These are phyloP conservation scores for Trichoderma lentiforme DNA, from an alignment of 2,329 filamentous ascomycete genomes.

Conservation along the genomic window DNA sequence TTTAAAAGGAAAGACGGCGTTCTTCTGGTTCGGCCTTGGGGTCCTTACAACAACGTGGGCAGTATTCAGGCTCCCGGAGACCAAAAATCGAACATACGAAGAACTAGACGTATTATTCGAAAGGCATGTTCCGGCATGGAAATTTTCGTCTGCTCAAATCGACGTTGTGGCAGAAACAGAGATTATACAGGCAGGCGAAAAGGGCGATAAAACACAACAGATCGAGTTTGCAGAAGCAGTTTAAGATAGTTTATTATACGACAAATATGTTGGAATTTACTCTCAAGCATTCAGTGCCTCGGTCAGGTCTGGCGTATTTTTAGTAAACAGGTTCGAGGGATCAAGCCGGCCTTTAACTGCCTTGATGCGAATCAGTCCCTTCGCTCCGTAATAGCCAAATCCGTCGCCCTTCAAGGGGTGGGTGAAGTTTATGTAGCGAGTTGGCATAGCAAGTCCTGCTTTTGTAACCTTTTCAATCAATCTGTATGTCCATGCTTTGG, in stretches of 20 bases:
- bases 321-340: background rate
- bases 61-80: background rate
- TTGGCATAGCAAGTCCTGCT: background rate
- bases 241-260: background rate
- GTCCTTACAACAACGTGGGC: background rate
- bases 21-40: background rate
- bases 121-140: conserved; percentile 29
- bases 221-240: background rate
- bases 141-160: conserved; percentile 22
- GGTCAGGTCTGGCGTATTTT: background rate
- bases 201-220: background rate
- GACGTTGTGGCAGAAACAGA: background rate
- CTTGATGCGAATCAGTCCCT: background rate
- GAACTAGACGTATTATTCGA: conserved; percentile 37
- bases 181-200: background rate
- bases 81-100: conserved; percentile 37
- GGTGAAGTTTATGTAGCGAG: background rate
- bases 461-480: background rate
- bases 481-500: background rate
- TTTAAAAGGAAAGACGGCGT: background rate
- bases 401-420: background rate
- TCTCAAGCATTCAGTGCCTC: background rate
- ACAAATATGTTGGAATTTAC: background rate
- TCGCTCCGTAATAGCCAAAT: background rate
- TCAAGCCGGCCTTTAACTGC: background rate